These are phyloP conservation scores for Fomes fomentarius DNA, from an alignment of 1,284 basidiomycete genomes.

Conservation along the genomic window DNA sequence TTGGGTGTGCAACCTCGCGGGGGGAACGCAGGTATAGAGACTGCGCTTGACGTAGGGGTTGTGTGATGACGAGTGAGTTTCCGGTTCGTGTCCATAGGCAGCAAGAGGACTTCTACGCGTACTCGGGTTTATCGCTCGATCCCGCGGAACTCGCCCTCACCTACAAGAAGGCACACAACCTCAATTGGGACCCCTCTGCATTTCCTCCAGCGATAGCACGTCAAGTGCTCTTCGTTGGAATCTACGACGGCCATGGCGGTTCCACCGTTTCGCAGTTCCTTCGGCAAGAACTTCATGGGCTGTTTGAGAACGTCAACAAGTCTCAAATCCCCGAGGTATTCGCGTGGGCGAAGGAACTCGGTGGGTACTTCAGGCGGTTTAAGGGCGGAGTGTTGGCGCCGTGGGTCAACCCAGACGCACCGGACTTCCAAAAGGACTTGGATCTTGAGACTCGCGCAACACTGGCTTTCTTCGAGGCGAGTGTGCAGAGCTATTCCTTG, in stretches of 20 bases:
- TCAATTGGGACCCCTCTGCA: slow-evolving; percentile 74
- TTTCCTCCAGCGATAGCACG: slow-evolving; percentile 61
- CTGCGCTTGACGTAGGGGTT: neutral
- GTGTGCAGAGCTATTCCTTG: slow-evolving; percentile 23
- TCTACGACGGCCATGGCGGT: slow-evolving; percentile 74
- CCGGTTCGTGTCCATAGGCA: slow-evolving; percentile 41
- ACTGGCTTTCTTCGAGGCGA: slow-evolving; percentile 83
- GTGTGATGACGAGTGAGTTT: neutral
- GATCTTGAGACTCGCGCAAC: slow-evolving; percentile 86
- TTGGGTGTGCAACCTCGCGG: slow-evolving; percentile 76
- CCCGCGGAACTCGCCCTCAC: slow-evolving; percentile 71
- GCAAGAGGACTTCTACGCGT: slow-evolving; percentile 86
- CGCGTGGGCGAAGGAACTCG: slow-evolving; percentile 74
- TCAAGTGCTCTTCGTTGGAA: slow-evolving; percentile 86
- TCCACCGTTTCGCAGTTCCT: slow-evolving; percentile 50
- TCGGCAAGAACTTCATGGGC: slow-evolving; percentile 78
- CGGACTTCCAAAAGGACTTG: slow-evolving; percentile 51
- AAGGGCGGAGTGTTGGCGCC: slow-evolving; percentile 76
- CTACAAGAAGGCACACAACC: slow-evolving; percentile 60
- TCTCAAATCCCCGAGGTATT: slow-evolving; percentile 75
- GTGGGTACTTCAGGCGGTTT: slow-evolving; percentile 90
- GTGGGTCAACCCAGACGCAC: slow-evolving; percentile 53
- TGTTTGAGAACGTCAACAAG: slow-evolving; percentile 78
- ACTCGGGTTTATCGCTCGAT: slow-evolving; percentile 73
- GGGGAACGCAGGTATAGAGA: slow-evolving; percentile 66